Evolutionary conservation across 345 rosid genomes (phyloP).

Genomic region (Gossypium bickii): DNA sequence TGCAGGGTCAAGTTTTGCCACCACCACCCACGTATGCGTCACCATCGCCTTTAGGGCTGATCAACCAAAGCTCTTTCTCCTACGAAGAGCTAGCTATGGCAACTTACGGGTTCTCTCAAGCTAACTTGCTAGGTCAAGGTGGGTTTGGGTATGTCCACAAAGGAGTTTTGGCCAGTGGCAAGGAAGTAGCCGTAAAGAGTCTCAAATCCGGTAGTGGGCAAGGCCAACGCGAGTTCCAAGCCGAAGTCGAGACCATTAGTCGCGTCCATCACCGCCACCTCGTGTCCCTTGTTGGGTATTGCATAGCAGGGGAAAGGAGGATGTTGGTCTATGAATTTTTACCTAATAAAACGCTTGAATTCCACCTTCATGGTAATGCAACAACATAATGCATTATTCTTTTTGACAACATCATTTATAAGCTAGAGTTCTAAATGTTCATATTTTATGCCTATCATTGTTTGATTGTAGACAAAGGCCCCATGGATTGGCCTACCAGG

Average conservation of each 20-base stretch:
- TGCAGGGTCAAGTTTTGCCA: constrained; percentile 39
- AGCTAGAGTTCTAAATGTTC: background rate
- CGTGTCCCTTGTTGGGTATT: constrained; percentile 85
- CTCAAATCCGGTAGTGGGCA: constrained; percentile 77
- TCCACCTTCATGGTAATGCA: constrained; percentile 11
- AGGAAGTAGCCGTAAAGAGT: constrained; percentile 82
- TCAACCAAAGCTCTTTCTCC: constrained; percentile 52
- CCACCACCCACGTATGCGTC: constrained; percentile 46
- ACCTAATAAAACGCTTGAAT: constrained; percentile 12
- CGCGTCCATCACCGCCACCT: constrained; percentile 93
- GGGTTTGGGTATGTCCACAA: constrained; percentile 87
- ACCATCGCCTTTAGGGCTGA: constrained; percentile 47
- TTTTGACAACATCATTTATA: background rate
- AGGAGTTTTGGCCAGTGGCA: constrained; percentile 67
- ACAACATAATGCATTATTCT: background rate
- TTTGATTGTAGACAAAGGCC: constrained; percentile 49
- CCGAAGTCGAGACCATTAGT: constrained; percentile 88
- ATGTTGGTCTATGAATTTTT: constrained; percentile 29
- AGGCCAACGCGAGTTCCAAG: constrained; percentile 75
- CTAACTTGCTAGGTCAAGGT: constrained; percentile 71
- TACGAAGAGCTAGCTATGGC: constrained; percentile 69
- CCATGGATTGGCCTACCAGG: constrained; percentile 73
- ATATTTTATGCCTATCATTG: background rate
- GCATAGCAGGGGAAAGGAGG: constrained; percentile 49
- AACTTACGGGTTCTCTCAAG: constrained; percentile 57